Conservation (phyloP, 179 eudicot species). For the Patellifolia procumbens region DNA sequence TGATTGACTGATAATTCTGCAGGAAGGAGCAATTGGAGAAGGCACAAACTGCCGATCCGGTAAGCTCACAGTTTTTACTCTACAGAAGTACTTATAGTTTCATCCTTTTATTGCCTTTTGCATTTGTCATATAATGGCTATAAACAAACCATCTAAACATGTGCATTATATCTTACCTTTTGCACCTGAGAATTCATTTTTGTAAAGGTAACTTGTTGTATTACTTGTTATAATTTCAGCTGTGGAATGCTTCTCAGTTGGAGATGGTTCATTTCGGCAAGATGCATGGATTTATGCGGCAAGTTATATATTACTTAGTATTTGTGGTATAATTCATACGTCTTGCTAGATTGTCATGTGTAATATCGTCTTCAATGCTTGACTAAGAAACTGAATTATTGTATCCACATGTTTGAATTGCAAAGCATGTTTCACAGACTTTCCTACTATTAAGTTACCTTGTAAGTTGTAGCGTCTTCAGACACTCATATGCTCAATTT, state of each 20-base stretch:
- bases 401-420: not conserved
- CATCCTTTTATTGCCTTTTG: not conserved
- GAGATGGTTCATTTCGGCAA: slow-evolving; percentile 92
- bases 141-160: slow-evolving; percentile 4
- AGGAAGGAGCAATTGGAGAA: slow-evolving; percentile 96
- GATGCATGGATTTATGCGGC: slow-evolving; percentile 99
- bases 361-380: not conserved
- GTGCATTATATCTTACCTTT: not conserved
- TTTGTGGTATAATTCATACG: not conserved
- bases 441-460: too few relatives aligned
- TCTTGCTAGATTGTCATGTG: not conserved
- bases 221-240: slow-evolving; percentile 47
- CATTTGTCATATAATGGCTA: not conserved
- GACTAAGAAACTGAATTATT: not conserved
- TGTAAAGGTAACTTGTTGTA: not conserved
- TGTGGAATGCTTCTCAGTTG: slow-evolving; percentile 99
- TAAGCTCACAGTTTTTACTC: slow-evolving; percentile 39
- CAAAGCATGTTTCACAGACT: not conserved
- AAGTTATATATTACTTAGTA: slow-evolving; percentile 38
- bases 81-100: not conserved
- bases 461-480: not conserved
- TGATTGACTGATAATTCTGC: slow-evolving; percentile 30
- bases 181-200: not conserved
- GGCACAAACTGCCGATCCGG: slow-evolving; percentile 92
- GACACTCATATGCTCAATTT: not conserved